Evolutionary conservation across 2,329 filamentous ascomycete species (phyloP), one percentile per base, ranked within the genome.

Genomic region (Sporothrix inflata): DNA sequence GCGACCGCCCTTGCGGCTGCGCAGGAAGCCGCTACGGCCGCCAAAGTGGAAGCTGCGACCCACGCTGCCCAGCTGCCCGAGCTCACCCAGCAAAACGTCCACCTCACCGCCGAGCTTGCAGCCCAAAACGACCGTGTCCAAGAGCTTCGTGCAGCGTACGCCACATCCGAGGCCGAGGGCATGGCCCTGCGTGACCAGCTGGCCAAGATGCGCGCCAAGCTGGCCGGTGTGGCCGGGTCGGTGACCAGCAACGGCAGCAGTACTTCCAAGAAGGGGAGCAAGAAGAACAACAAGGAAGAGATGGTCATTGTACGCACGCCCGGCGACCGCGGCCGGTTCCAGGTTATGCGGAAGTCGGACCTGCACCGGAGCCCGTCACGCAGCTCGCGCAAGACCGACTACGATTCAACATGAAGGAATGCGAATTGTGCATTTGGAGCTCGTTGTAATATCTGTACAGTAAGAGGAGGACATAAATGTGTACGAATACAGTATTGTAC

Each of bases 281-380:
- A 74, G 24, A 55, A 55, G 9, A 74, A 73, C 16, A 53, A 65
- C n/a, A 75, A 75, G 49, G 73, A 74, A 12, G 72, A 73, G 11
- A 45, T 76, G 12, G 72, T 76, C 4, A 70, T 76, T 63, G 75
- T 76, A 9, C 71, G 75, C 49, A 74, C 40, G 24, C 61, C 73
- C 2, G 49, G 73, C 9, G 75, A 76, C 61, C 71, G 75, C 0
- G 73, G 75, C 0, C 60, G 73, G 30, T 73, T 76, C 47, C 75
- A 76, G 30, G 71, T 76, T 21, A 73, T 76, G 67, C 72, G 65
- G 53, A 76, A 74, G 60, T 74, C 72, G 4, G 72, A 74, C 24
- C 67, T 76, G 5, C 70, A 71, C 42, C 49, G 67, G 19, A 75
- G 74, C 42, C 66, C 71, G 19, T 75, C 74, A 21, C 47, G 69